phyloP scores from a whole-genome alignment of 1,284 basidiomycete species.

The Cutaneotrichosporon sp. region DNA sequence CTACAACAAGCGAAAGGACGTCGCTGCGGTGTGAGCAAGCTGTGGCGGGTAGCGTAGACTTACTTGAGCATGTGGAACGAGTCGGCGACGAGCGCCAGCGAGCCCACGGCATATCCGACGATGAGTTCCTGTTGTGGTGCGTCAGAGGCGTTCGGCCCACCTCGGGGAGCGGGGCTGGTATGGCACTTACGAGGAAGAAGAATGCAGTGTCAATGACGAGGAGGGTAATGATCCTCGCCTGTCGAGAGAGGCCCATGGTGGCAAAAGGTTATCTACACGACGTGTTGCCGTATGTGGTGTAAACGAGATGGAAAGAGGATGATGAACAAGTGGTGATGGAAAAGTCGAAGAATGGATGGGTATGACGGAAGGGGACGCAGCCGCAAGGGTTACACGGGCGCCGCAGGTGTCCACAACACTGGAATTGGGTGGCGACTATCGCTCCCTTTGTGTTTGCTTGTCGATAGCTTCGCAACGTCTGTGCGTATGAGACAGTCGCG shows the following conservation, averaged over 20 bases:
- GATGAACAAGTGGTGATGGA: not conserved
- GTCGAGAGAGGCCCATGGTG: conserved; percentile 61
- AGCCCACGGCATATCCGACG: conserved; percentile 85
- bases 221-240: conserved; percentile 70
- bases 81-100: conserved; percentile 91
- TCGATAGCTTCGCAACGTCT: no score
- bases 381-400: no score
- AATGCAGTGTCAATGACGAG: conserved; percentile 81
- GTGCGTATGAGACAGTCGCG: no score
- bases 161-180: no score
- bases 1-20: conserved; percentile 90
- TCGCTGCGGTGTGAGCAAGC: conserved; percentile 56
- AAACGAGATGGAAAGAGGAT: not conserved
- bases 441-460: no score
- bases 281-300: not conserved
- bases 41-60: conserved; percentile 80
- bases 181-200: conserved; percentile 84
- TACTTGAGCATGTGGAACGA: conserved; percentile 98
- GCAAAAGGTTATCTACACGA: not conserved
- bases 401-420: no score
- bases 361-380: no score
- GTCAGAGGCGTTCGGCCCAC: no score
- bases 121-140: conserved; percentile 33
- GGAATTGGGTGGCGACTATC: no score
- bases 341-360: no score